Evolutionary conservation across 2,329 filamentous ascomycete genomes (phyloP).

Genomic region (Canariomyces notabilis): DNA sequence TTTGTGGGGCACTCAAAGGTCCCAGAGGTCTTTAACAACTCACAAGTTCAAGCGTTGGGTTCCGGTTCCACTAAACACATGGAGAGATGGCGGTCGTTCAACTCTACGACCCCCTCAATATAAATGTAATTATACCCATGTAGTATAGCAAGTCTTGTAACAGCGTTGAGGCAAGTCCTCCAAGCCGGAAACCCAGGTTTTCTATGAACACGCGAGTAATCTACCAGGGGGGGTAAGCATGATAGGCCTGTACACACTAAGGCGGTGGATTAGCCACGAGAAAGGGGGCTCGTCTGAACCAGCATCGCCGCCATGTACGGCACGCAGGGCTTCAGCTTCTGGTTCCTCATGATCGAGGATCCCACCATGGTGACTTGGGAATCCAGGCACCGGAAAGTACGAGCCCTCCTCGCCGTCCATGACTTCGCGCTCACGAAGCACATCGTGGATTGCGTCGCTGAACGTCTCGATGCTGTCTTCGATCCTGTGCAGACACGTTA

Average conservation of each 20-base stretch:
- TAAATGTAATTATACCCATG: too few species aligned
- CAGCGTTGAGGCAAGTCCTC: too few species aligned
- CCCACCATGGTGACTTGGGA: conserved; percentile 15
- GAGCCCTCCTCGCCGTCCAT: neutral
- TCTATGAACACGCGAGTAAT: conserved; percentile 4
- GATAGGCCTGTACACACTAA: neutral
- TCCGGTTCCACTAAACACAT: too few species aligned
- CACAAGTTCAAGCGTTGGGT: too few species aligned
- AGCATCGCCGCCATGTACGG: conserved; percentile 5
- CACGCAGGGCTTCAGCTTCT: conserved; percentile 10
- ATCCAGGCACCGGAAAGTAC: conserved; percentile 12
- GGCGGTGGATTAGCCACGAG: neutral
- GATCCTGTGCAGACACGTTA: conserved; percentile 27
- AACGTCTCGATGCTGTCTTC: conserved; percentile 43
- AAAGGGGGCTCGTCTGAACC: conserved; percentile 2
- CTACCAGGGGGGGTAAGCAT: neutral
- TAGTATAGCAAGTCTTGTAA: too few species aligned
- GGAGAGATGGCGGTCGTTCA: too few species aligned
- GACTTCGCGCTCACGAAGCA: conserved; percentile 20
- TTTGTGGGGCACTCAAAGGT: neutral
- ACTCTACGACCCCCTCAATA: too few species aligned
- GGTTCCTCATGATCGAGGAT: conserved; percentile 13
- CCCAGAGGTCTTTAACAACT: neutral
- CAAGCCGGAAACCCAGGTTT: neutral
- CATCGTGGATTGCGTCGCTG: conserved; percentile 17